Conservation (phyloP, 169 alveolate genomes). For the Plasmodium ovale region DNA sequence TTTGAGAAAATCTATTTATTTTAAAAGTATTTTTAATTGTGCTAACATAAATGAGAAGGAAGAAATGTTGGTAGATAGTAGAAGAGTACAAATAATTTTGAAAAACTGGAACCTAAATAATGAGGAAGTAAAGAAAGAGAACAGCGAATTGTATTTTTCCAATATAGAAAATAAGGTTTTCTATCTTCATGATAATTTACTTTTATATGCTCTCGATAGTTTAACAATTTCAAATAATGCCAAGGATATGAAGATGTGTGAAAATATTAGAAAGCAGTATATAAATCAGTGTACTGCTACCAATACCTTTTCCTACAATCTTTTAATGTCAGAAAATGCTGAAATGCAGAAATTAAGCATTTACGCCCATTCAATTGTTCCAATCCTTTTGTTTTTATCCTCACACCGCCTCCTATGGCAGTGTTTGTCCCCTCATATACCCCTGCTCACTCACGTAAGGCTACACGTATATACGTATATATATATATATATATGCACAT, state of each 20-base stretch:
- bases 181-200: slow-evolving; percentile 73
- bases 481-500: background rate
- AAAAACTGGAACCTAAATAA: slow-evolving; percentile 45
- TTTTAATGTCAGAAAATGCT: slow-evolving; percentile 14
- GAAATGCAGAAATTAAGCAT: slow-evolving; percentile 53
- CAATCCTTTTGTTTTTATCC: slow-evolving; percentile 62
- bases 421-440: slow-evolving; percentile 64
- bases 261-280: slow-evolving; percentile 56
- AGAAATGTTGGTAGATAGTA: slow-evolving; percentile 65
- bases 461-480: background rate
- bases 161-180: slow-evolving; percentile 70
- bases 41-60: slow-evolving; percentile 74
- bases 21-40: slow-evolving; percentile 74
- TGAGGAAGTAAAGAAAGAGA: slow-evolving; percentile 41
- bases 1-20: slow-evolving; percentile 68
- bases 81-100: slow-evolving; percentile 50
- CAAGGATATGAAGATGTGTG: slow-evolving; percentile 68
- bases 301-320: slow-evolving; percentile 27
- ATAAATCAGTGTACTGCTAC: slow-evolving; percentile 20
- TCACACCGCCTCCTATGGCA: slow-evolving; percentile 70
- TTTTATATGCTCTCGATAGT: slow-evolving; percentile 57
- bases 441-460: slow-evolving; percentile 45
- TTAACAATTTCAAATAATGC: slow-evolving; percentile 38
- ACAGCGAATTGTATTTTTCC: background rate
- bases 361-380: slow-evolving; percentile 58